Percentiles rank a stretch among this genome's conserved stretches.
phyloP scores from a whole-genome alignment of 345 rosid species.

The Eucalyptus melliodora region DNA sequence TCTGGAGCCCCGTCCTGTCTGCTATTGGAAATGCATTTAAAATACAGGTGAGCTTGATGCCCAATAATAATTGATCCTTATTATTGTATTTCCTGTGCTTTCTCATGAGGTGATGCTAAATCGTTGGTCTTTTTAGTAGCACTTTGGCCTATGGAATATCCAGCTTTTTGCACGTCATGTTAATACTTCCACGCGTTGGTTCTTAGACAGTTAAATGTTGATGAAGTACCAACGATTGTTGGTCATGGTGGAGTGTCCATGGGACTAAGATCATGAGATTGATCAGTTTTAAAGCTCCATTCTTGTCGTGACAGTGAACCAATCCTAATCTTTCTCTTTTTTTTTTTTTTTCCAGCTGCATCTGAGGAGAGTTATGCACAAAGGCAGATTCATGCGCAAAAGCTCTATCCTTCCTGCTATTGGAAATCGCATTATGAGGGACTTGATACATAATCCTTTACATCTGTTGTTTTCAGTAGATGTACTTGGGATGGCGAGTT shows the following conservation, averaged over 20 bases:
- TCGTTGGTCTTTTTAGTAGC: not conserved
- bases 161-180: not conserved
- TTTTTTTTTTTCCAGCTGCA: slow-evolving; percentile 44
- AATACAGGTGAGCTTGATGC: slow-evolving; percentile 58
- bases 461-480: slow-evolving; percentile 90
- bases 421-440: slow-evolving; percentile 86
- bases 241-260: not conserved
- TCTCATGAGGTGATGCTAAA: not conserved
- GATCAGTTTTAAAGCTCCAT: not conserved
- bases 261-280: not conserved
- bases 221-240: not conserved
- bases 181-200: not conserved
- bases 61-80: not conserved
- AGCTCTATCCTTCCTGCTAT: slow-evolving; percentile 87
- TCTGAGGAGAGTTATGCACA: slow-evolving; percentile 88
- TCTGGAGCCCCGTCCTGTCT: slow-evolving; percentile 92
- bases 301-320: not conserved
- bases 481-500: slow-evolving; percentile 98
- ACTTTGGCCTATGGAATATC: not conserved
- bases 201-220: not conserved
- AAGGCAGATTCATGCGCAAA: slow-evolving; percentile 84
- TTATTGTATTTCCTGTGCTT: not conserved
- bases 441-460: slow-evolving; percentile 91
- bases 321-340: not conserved
- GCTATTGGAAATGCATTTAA: slow-evolving; percentile 97